These are phyloP conservation scores for Penicillium malachiteum DNA, from an alignment of 495 filamentous ascomycete genomes.

Conservation along the genomic window DNA sequence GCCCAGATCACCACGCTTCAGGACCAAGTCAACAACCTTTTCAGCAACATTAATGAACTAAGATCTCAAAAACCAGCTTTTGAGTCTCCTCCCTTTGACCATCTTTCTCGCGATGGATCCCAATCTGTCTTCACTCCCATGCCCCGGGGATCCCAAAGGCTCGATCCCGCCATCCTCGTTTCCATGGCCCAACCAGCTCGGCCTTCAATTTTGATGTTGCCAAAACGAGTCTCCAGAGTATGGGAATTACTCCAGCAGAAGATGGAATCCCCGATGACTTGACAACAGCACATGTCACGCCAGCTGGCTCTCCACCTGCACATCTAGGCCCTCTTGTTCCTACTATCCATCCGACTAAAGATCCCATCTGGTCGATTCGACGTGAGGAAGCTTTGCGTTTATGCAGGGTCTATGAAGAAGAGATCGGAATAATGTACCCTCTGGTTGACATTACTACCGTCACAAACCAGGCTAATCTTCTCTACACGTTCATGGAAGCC, in stretches of 20 bases:
- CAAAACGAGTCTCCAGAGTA: slow-evolving; percentile 80
- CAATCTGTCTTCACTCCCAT: slow-evolving; percentile 37
- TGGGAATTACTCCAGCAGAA: slow-evolving; percentile 69
- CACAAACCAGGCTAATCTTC: slow-evolving; percentile 58
- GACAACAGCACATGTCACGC: slow-evolving; percentile 49
- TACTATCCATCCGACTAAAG: slow-evolving; percentile 50
- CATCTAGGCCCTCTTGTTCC: slow-evolving; percentile 39
- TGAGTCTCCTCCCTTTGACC: slow-evolving; percentile 39
- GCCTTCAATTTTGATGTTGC: slow-evolving; percentile 85
- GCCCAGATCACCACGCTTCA: slow-evolving; percentile 73
- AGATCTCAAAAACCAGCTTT: slow-evolving; percentile 41
- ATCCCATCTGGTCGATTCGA: slow-evolving; percentile 73
- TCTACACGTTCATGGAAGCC: slow-evolving; percentile 72
- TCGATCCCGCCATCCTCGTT: slow-evolving; percentile 58
- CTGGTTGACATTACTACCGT: slow-evolving; percentile 69
- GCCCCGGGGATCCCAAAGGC: slow-evolving; percentile 34
- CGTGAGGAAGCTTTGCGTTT: slow-evolving; percentile 72
- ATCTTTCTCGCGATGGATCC: slow-evolving; percentile 39
- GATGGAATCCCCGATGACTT: slow-evolving; percentile 58
- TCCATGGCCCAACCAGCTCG: slow-evolving; percentile 83
- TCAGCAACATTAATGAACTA: slow-evolving; percentile 65
- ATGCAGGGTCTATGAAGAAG: slow-evolving; percentile 74
- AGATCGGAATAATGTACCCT: slow-evolving; percentile 85
- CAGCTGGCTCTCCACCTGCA: slow-evolving; percentile 50
- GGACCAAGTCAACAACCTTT: slow-evolving; percentile 77